Percentiles rank a stretch among this genome's conserved stretches.
Evolutionary conservation across 2,329 filamentous ascomycete genomes (phyloP).

Genomic region (Penicillium sp.): DNA sequence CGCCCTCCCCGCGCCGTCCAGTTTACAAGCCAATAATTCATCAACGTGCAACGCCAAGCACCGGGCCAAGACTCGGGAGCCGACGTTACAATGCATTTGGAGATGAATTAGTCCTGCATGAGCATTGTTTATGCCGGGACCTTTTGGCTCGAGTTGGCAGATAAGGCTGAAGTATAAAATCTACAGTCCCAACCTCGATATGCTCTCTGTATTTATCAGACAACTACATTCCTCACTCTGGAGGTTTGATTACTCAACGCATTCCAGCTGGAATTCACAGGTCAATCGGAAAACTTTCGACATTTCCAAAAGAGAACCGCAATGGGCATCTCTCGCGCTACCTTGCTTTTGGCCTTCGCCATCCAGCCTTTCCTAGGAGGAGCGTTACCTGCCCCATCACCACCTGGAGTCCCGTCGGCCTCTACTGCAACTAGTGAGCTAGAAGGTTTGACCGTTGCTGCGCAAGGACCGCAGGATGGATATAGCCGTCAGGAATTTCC

Average conservation of each 20-base stretch:
- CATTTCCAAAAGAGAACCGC: neutral
- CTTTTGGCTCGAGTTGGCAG: neutral
- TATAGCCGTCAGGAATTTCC: constrained; percentile 69
- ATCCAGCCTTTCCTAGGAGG: constrained; percentile 14
- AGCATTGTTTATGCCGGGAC: neutral
- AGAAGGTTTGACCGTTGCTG: constrained; percentile 55
- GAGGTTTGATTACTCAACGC: neutral
- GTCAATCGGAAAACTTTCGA: neutral
- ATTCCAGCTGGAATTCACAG: neutral
- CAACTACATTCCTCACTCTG: neutral
- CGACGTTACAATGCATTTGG: constrained; percentile 11
- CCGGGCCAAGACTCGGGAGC: constrained; percentile 9
- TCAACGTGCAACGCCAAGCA: constrained; percentile 17
- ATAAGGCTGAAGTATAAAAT: neutral
- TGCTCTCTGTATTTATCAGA: neutral
- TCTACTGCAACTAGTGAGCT: constrained; percentile 59
- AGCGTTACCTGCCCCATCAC: constrained; percentile 34
- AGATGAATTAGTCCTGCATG: neutral
- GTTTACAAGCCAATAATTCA: neutral
- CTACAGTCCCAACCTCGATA: neutral
- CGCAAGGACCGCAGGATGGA: constrained; percentile 52
- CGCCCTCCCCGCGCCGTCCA: neutral
- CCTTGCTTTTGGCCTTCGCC: constrained; percentile 16
- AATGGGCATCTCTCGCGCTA: neutral
- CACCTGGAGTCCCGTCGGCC: constrained; percentile 62